phyloP scores from a whole-genome alignment of 75 land plant genomes.

The Gnetum montanum region DNA sequence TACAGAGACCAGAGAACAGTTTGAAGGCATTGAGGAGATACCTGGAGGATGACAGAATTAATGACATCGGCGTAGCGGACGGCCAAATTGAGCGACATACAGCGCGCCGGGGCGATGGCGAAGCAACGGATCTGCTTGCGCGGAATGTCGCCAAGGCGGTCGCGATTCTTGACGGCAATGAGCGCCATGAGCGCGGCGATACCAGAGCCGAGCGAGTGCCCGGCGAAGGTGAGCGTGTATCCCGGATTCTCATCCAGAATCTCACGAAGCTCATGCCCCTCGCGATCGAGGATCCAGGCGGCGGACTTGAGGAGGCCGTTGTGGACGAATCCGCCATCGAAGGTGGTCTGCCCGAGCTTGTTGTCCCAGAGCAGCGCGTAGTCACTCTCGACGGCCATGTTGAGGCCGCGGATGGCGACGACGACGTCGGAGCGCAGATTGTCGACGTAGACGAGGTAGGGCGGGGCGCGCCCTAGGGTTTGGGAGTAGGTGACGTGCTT shows the following conservation, averaged over 20 bases:
- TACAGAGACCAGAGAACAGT: not conserved
- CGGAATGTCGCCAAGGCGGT: slow-evolving; percentile 46
- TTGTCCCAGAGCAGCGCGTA: slow-evolving; percentile 36
- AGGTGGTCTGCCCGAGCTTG: slow-evolving; percentile 24
- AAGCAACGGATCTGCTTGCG: slow-evolving; percentile 54
- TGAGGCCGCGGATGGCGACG: slow-evolving; percentile 43
- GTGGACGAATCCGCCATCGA: slow-evolving; percentile 45
- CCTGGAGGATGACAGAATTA: slow-evolving; percentile 86
- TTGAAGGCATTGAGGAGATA: slow-evolving; percentile 9
- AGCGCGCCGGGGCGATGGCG: slow-evolving; percentile 90
- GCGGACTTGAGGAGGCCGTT: slow-evolving; percentile 40
- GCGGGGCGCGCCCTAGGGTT: slow-evolving; percentile 24
- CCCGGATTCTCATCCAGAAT: slow-evolving; percentile 29
- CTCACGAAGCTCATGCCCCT: slow-evolving; percentile 6
- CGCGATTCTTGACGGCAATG: slow-evolving; percentile 49
- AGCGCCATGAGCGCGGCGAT: slow-evolving; percentile 76
- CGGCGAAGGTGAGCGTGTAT: slow-evolving; percentile 67
- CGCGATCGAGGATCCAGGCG: slow-evolving; percentile 25
- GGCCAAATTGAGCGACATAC: slow-evolving; percentile 92
- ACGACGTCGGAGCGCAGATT: slow-evolving; percentile 26
- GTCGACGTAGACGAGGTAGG: slow-evolving; percentile 39
- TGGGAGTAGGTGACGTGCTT: slow-evolving; percentile 8
- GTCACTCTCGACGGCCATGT: slow-evolving; percentile 28
- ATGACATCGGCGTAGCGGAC: slow-evolving; percentile 83
- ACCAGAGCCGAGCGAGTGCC: slow-evolving; percentile 96